These are phyloP conservation scores for Heterobasidion occidentale DNA, from an alignment of 1,284 basidiomycete species.

Conservation along the genomic window DNA sequence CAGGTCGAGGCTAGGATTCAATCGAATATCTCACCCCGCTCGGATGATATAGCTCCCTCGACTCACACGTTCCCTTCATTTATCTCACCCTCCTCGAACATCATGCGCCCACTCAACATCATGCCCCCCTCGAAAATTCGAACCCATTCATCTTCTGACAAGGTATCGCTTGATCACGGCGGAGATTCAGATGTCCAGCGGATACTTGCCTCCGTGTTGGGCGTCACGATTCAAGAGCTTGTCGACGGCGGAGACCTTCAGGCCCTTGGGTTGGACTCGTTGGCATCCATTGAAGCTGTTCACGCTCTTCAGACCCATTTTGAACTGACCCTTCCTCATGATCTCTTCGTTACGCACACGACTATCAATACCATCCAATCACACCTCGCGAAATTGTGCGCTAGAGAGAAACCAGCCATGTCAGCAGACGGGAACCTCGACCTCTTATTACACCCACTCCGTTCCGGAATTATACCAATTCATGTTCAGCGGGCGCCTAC, in stretches of 20 bases:
- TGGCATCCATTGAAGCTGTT: slow-evolving; percentile 53
- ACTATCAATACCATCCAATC: slow-evolving; percentile 27
- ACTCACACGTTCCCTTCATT: not conserved
- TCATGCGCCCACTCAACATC: no score
- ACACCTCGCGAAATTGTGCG: slow-evolving; percentile 15
- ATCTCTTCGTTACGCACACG: slow-evolving; percentile 28
- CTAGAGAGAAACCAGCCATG: not conserved
- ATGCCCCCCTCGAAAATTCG: no score
- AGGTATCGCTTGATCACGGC: no score
- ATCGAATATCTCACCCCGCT: not conserved
- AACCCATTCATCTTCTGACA: no score
- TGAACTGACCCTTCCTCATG: slow-evolving; percentile 7
- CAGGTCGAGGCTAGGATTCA: slow-evolving; percentile 14
- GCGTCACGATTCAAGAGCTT: slow-evolving; percentile 31
- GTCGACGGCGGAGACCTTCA: slow-evolving; percentile 35
- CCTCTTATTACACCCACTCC: slow-evolving; percentile 12
- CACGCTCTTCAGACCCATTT: slow-evolving; percentile 35
- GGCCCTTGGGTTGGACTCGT: slow-evolving; percentile 49
- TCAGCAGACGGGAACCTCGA: not conserved
- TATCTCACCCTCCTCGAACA: not conserved
- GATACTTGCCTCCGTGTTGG: slow-evolving; percentile 42
- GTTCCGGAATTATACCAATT: slow-evolving; percentile 23
- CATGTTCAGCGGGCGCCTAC: slow-evolving; percentile 29
- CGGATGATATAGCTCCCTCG: no score
- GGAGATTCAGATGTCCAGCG: slow-evolving; percentile 24